Evolutionary conservation across 768 basidiomycete genomes (phyloP).

Genomic region (Tricholoma hemisulphureum): DNA sequence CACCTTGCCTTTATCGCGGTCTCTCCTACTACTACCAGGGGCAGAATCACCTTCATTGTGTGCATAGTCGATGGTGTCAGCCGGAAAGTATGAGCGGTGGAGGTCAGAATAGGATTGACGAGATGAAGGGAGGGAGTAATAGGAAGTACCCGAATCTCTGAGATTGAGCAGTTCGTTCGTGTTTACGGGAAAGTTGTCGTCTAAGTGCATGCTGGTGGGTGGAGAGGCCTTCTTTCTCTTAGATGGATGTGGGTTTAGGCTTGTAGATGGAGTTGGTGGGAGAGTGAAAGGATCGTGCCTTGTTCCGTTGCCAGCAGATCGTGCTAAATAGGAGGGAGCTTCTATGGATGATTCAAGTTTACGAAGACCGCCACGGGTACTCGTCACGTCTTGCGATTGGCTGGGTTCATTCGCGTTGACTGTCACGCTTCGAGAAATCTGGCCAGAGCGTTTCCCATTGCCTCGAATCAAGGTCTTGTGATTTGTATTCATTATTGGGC

Average conservation of each 20-base stretch:
- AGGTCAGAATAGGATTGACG: background rate
- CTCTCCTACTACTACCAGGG: slow-evolving; percentile 1
- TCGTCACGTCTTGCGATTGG: background rate
- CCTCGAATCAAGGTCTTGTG: background rate
- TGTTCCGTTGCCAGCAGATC: background rate
- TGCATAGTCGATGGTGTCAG: background rate
- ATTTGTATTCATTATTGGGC: background rate
- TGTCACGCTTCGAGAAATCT: background rate
- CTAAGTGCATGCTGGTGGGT: slow-evolving; percentile 12
- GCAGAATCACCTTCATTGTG: background rate
- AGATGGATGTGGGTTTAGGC: slow-evolving; percentile 8
- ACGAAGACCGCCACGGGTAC: background rate
- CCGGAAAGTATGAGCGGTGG: background rate
- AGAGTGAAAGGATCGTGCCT: background rate
- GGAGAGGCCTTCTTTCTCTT: slow-evolving; percentile 26
- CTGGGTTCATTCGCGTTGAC: background rate
- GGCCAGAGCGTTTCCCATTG: background rate
- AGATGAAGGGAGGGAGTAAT: background rate
- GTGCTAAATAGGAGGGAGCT: background rate
- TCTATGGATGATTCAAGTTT: background rate
- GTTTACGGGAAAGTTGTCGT: slow-evolving; percentile 5
- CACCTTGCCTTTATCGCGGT: slow-evolving; percentile 23
- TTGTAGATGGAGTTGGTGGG: background rate
- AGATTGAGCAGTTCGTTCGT: slow-evolving; percentile 7
- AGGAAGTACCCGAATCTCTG: background rate